Base-by-base conservation (phyloP, 1,284 basidiomycete genomes). In the Heterobasidion parviporum region DNA sequence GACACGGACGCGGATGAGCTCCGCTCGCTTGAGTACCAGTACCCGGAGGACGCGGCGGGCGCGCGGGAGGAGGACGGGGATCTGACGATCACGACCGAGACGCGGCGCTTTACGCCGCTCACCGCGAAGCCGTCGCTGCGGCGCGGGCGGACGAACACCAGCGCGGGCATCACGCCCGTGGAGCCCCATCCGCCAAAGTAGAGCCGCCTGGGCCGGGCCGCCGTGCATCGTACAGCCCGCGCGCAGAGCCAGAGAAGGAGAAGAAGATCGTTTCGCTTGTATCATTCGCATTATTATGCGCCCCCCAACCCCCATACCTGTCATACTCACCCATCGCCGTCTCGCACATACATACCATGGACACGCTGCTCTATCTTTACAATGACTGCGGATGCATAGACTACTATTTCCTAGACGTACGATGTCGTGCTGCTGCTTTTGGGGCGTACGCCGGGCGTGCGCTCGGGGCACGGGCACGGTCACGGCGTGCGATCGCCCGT, bases 121-220 rank as follows among this genome's bases (percentile, higher is more conserved):
- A 88, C 87, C n/a, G 74, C 81, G 56, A 83, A 80, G 61, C 81
- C 81, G 20, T 86, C 85, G 49, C 70, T 70, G 41, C 75, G 82
- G 60, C 76, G 72, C 59, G 77, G 78, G 44, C 73, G 80, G 62
- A 47, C 53, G 9, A 48, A 18, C 12, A 69, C 71, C 56, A 84
- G 80, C 62, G 63, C 76, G 57, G 75, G 62, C 56, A 48, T 54
- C 56, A 54, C 53, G 14, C 55, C 57, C 9, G 47, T 54, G 14
- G 59, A 53, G 10, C 41, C 53, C 34, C 18, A 36, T 8, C 6
- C 52, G 36, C 54, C 51, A 18, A 52, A 43, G 48, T 53, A 32
- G 26, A 26, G 5, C 26, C 26, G 26, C 26, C 50, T 26, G 45
- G 26, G 26, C 26, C 26, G 26, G 5, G 26, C 26, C 3, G 26